These are phyloP conservation scores for Russula sp. DNA, from an alignment of 768 basidiomycete species.

Conservation along the genomic window DNA sequence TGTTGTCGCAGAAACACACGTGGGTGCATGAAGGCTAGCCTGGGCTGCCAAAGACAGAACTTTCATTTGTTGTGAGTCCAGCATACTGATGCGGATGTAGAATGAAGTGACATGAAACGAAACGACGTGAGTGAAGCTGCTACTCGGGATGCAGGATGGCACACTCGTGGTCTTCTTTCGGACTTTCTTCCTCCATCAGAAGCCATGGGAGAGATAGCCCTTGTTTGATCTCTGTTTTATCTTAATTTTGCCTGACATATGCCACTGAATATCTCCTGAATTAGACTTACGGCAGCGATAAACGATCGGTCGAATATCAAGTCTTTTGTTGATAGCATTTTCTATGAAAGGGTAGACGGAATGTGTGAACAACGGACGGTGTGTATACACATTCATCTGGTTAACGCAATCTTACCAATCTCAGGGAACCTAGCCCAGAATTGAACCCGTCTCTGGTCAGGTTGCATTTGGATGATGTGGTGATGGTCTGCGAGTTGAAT, in stretches of 20 bases:
- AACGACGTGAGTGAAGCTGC: no score
- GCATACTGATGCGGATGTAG: not conserved
- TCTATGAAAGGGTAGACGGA: not conserved
- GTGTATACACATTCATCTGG: slow-evolving; percentile 45
- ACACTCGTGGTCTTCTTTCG: not conserved
- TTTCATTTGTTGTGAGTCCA: no score
- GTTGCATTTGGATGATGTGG: slow-evolving; percentile 48
- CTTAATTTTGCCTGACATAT: not conserved
- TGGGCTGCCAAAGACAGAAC: no score
- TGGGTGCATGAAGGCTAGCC: not conserved
- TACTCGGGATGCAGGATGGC: not conserved
- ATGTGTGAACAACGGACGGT: not conserved
- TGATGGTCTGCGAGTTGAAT: slow-evolving; percentile 45
- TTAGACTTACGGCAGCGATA: slow-evolving; percentile 19
- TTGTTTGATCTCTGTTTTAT: not conserved
- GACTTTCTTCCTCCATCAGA: not conserved
- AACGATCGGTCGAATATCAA: slow-evolving; percentile 33
- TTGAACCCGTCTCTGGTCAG: slow-evolving; percentile 42
- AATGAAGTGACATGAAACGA: not conserved
- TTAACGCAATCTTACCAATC: slow-evolving; percentile 44
- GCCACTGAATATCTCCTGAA: not conserved
- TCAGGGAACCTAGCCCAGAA: slow-evolving; percentile 49
- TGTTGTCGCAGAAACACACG: not conserved
- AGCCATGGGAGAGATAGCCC: not conserved
- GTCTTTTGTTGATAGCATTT: slow-evolving; percentile 22